phyloP scores from a whole-genome alignment of 2,329 filamentous ascomycete species.

The Anthostomella pinea region DNA sequence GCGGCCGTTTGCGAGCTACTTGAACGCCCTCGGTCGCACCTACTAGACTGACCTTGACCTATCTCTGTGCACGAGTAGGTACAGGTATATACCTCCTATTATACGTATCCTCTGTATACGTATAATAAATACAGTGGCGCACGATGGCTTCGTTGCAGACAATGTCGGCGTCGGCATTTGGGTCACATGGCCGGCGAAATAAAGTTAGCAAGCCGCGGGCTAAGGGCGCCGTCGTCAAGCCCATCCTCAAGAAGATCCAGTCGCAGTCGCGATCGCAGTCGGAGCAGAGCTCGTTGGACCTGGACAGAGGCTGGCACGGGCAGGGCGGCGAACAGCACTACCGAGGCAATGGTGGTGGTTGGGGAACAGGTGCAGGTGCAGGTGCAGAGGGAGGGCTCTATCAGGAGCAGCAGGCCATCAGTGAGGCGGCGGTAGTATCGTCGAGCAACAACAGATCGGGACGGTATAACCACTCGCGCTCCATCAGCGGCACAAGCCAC shows the following conservation, averaged over 20 bases:
- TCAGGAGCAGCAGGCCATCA: constrained; percentile 23
- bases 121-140: constrained; percentile 2
- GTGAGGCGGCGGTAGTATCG: too few species aligned
- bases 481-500: constrained; percentile 57
- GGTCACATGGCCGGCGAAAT: constrained; percentile 22
- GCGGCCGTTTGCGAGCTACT: background rate
- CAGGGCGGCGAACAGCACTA: constrained; percentile 43
- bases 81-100: constrained; percentile 14
- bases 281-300: constrained; percentile 61
- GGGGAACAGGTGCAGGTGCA: constrained; percentile 13
- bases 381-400: constrained; percentile 3
- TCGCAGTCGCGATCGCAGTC: constrained; percentile 46
- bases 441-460: too few species aligned
- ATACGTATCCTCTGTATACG: constrained; percentile 3
- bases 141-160: constrained; percentile 38
- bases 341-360: constrained; percentile 29
- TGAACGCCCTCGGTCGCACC: background rate
- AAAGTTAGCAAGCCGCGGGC: constrained; percentile 46
- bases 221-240: constrained; percentile 53
- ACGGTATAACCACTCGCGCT: constrained; percentile 55
- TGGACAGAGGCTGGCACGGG: constrained; percentile 59
- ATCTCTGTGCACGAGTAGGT: constrained; percentile 1
- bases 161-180: constrained; percentile 29
- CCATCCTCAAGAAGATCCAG: constrained; percentile 61
- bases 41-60: too few species aligned